A percentile compares a stretch with the other conserved stretches of the same genome.
phyloP scores from a whole-genome alignment of 169 alveolate genomes.

The Eimeria necatrix region DNA sequence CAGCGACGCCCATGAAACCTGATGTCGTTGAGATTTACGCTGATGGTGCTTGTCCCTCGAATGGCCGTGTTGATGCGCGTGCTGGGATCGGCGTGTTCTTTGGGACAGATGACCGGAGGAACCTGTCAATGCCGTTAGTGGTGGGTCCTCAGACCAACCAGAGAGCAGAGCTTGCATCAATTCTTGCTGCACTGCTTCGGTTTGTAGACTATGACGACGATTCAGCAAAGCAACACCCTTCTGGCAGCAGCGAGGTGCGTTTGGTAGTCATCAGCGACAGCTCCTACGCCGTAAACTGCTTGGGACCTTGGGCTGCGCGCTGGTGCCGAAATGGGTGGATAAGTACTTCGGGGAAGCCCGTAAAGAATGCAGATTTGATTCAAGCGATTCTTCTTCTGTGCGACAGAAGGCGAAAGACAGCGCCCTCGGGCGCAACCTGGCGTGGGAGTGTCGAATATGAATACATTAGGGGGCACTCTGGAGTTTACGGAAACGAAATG shows the following conservation, averaged over 20 bases:
- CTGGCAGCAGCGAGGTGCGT: not conserved
- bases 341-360: not conserved
- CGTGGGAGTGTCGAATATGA: not conserved
- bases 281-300: conserved; percentile 2
- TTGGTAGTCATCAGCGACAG: conserved; percentile 20
- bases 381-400: not conserved
- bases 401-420: not conserved
- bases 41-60: not conserved
- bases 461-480: not conserved
- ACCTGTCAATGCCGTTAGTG: not conserved
- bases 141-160: conserved; percentile 37
- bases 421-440: conserved; percentile 9
- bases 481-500: conserved; percentile 8
- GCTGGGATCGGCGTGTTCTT: conserved; percentile 30
- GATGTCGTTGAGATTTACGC: not conserved
- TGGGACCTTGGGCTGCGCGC: conserved; percentile 35
- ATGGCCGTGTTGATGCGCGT: not conserved
- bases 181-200: conserved; percentile 4
- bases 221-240: not conserved
- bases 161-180: conserved; percentile 22
- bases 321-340: conserved; percentile 6
- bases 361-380: not conserved
- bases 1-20: not conserved
- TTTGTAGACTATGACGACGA: not conserved
- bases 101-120: not conserved